A percentile compares a stretch with the other conserved stretches of the same genome.
These are phyloP conservation scores for Arthrinium puccinioides DNA, from an alignment of 2,329 filamentous ascomycete genomes.

Conservation along the genomic window DNA sequence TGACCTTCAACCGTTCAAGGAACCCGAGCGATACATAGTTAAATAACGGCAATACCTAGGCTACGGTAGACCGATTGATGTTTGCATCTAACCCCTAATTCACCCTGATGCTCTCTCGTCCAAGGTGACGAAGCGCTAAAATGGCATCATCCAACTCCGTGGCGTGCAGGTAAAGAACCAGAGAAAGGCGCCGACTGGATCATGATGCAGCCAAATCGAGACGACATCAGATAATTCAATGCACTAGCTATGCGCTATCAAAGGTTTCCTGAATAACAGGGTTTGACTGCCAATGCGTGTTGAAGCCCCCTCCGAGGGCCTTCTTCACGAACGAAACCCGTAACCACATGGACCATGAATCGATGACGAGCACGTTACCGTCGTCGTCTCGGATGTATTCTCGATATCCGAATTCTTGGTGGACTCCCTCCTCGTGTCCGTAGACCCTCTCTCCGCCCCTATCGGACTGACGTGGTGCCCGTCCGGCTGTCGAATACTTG, in stretches of 20 bases:
- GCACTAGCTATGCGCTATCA: background rate
- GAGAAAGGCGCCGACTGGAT: no score
- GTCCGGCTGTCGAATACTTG: conserved; percentile 42
- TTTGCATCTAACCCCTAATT: no score
- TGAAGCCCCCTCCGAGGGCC: conserved; percentile 38
- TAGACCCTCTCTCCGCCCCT: conserved; percentile 32
- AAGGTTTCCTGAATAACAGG: conserved; percentile 24
- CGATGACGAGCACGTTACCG: conserved; percentile 32
- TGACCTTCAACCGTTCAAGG: no score
- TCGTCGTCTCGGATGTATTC: conserved; percentile 42
- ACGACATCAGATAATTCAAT: background rate
- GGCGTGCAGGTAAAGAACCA: no score
- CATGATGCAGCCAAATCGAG: no score
- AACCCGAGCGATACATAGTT: no score
- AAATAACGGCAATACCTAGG: no score
- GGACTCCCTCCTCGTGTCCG: conserved; percentile 27
- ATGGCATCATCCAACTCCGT: no score
- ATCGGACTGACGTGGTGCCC: conserved; percentile 32
- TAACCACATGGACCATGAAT: conserved; percentile 43
- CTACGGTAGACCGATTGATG: no score
- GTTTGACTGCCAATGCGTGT: conserved; percentile 31
- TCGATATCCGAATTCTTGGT: conserved; percentile 44
- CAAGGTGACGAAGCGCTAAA: no score
- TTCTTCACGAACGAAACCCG: conserved; percentile 40
- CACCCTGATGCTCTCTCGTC: no score